Evolutionary conservation across 768 basidiomycete species (phyloP).

Genomic region (Phlegmacium glaucopus): DNA sequence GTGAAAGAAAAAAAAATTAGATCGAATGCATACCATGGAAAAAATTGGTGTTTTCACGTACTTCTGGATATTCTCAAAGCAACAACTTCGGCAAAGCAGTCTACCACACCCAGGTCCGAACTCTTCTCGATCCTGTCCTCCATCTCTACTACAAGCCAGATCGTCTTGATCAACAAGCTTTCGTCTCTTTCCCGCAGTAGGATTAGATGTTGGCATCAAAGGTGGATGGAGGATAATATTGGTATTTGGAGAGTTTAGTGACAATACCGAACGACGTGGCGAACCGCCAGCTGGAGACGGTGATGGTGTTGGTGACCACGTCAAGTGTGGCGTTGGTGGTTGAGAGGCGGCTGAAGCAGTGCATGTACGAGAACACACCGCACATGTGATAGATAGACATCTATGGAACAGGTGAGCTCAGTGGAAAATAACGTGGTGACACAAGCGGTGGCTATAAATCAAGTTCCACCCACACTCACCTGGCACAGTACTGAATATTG

Average conservation of each 20-base stretch:
- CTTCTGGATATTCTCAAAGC: constrained; percentile 40
- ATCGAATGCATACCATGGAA: neutral
- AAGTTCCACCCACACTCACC: constrained; percentile 18
- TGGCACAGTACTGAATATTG: constrained; percentile 19
- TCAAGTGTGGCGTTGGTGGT: constrained; percentile 36
- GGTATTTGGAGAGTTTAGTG: constrained; percentile 26
- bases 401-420: constrained; percentile 17
- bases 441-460: neutral
- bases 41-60: constrained; percentile 14
- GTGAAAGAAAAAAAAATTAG: neutral
- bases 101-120: constrained; percentile 37
- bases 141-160: constrained; percentile 1
- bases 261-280: constrained; percentile 25
- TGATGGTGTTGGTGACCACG: constrained; percentile 34
- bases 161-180: constrained; percentile 25
- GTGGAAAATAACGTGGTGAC: neutral
- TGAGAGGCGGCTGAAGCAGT: constrained; percentile 30
- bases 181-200: constrained; percentile 20
- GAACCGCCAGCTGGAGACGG: constrained; percentile 25
- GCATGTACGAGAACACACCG: constrained; percentile 45
- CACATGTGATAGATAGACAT: constrained; percentile 37
- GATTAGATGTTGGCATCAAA: neutral
- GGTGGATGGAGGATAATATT: constrained; percentile 12
- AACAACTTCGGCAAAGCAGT: constrained; percentile 41
- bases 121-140: constrained; percentile 18